Conservation (phyloP, 129 eudicot genomes). For the Ambrosia trifida region DNA sequence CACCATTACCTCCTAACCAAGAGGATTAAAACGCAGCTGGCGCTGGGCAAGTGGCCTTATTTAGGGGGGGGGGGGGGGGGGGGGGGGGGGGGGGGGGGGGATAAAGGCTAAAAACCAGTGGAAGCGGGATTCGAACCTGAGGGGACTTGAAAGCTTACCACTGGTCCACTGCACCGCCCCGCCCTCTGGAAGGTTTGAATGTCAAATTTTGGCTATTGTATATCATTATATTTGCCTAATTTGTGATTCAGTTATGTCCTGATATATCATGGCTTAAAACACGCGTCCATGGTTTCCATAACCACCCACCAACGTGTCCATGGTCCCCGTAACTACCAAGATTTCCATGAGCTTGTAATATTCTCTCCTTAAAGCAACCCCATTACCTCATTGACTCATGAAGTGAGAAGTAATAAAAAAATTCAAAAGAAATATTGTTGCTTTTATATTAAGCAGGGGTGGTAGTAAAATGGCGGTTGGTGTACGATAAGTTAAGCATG, state of each 20-base stretch:
- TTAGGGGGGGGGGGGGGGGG: too few species aligned
- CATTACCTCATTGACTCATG: neutral
- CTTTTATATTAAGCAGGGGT: neutral
- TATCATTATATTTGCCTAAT: neutral
- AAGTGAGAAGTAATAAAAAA: neutral
- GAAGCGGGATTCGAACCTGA: too few species aligned
- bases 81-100: too few species aligned
- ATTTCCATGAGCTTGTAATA: neutral
- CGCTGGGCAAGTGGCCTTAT: too few species aligned
- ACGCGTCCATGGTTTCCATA: neutral
- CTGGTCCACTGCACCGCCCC: too few species aligned
- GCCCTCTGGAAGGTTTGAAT: neutral
- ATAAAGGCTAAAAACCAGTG: too few species aligned
- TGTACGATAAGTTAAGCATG: neutral
- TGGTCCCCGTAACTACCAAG: neutral
- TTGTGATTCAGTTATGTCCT: neutral
- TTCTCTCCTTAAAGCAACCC: neutral
- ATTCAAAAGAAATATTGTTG: neutral
- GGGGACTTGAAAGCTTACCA: too few species aligned
- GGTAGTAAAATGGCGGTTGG: conserved; percentile 3
- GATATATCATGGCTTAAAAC: neutral
- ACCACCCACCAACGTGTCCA: neutral
- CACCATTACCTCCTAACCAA: neutral
- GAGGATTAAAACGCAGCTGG: neutral
- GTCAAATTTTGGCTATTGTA: neutral